Evolutionary conservation across 2,329 filamentous ascomycete species (phyloP).

Genomic region (Aureobasidium sp.): DNA sequence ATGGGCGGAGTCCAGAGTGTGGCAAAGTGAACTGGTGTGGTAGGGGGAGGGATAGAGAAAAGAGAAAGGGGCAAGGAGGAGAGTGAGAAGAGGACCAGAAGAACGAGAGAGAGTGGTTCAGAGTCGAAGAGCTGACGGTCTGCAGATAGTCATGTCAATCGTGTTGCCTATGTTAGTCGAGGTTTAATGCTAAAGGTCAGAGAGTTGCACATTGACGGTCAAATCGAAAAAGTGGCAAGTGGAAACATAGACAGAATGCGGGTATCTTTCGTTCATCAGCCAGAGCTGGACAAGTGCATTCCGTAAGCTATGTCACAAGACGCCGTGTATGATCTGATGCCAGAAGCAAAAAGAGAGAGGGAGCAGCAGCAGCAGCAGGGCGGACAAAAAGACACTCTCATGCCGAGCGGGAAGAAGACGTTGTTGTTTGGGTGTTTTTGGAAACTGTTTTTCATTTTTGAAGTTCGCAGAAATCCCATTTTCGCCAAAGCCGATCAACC

Average conservation of each 20-base stretch:
- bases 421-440: slow-evolving; percentile 13
- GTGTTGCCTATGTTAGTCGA: too few relatives aligned
- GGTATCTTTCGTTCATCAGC: slow-evolving; percentile 8
- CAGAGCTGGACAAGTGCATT: slow-evolving; percentile 14
- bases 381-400: neutral
- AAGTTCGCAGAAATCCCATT: slow-evolving; percentile 10
- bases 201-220: neutral
- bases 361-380: neutral
- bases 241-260: slow-evolving; percentile 2
- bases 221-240: neutral
- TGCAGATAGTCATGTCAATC: neutral
- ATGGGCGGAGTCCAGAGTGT: slow-evolving; percentile 8
- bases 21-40: neutral
- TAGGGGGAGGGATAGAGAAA: too few relatives aligned
- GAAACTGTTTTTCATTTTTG: slow-evolving; percentile 14
- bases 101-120: too few relatives aligned
- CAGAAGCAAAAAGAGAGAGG: neutral
- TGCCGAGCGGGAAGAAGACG: neutral
- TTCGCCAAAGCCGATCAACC: slow-evolving; percentile 12
- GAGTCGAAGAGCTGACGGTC: too few relatives aligned
- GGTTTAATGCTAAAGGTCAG: neutral
- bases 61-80: neutral
- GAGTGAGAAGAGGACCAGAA: too few relatives aligned
- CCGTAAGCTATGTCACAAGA: slow-evolving; percentile 14
- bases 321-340: neutral